phyloP scores from a whole-genome alignment of 345 rosid species.

The Angophora floribunda region DNA sequence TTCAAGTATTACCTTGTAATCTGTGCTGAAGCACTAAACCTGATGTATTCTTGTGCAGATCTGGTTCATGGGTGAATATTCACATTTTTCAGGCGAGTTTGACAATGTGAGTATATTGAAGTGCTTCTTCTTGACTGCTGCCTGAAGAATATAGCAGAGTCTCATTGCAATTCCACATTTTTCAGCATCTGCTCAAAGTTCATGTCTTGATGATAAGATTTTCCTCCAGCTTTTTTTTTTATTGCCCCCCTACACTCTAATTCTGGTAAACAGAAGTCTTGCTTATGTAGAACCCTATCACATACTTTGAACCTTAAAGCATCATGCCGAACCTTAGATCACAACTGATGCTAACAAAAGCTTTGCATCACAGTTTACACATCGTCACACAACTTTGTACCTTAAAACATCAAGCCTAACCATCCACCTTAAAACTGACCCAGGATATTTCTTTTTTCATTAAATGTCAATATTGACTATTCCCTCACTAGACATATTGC shows the following conservation, averaged over 20 bases:
- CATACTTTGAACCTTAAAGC: background rate
- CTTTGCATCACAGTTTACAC: background rate
- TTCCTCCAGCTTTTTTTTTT: background rate
- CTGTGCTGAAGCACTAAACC: background rate
- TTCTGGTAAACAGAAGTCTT: background rate
- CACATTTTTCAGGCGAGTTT: constrained; percentile 62
- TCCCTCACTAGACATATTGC: background rate
- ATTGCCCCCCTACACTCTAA: background rate
- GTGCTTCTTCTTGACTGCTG: background rate
- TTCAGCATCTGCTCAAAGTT: background rate
- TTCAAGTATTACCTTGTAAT: background rate
- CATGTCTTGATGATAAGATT: background rate
- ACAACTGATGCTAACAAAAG: background rate
- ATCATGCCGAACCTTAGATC: background rate
- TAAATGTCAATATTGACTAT: background rate
- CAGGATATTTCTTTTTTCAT: background rate
- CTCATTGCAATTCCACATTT: background rate
- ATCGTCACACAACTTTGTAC: background rate
- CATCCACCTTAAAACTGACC: background rate
- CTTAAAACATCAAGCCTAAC: background rate
- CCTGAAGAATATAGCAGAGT: background rate
- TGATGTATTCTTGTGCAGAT: constrained; percentile 33
- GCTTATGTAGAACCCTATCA: background rate
- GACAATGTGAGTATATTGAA: constrained; percentile 44
- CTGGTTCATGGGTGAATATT: constrained; percentile 68